These are phyloP conservation scores for Xylaria intraflava DNA, from an alignment of 495 filamentous ascomycete species.

Conservation along the genomic window DNA sequence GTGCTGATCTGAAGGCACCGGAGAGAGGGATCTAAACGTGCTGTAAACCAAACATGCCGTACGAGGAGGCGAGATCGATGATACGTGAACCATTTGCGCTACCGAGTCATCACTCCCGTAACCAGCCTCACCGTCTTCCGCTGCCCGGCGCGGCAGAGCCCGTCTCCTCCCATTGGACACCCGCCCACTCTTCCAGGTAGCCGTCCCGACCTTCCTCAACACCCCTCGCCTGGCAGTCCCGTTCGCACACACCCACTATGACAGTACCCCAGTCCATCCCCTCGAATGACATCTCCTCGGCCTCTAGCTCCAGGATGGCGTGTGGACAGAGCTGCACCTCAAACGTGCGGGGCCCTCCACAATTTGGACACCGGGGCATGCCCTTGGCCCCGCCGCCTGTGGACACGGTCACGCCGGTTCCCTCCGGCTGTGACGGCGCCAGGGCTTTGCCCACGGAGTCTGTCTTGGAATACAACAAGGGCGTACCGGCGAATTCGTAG, in stretches of 20 bases:
- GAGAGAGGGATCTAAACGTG: too few species aligned
- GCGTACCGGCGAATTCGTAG: conserved; percentile 78
- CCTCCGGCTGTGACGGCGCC: conserved; percentile 10
- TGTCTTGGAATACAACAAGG: conserved; percentile 70
- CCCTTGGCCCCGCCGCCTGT: conserved; percentile 27
- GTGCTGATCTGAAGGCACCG: too few species aligned
- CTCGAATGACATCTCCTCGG: conserved; percentile 66
- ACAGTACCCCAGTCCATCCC: conserved; percentile 99
- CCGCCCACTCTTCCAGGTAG: conserved; percentile 91
- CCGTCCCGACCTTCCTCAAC: conserved; percentile 45
- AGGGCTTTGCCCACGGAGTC: conserved; percentile 69
- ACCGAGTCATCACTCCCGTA: background rate
- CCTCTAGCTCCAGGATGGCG: conserved; percentile 83
- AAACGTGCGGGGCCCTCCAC: conserved; percentile 70
- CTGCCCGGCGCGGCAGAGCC: conserved; percentile 13
- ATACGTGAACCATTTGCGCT: background rate
- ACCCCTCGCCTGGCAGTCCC: conserved; percentile 56
- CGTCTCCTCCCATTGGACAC: conserved; percentile 93
- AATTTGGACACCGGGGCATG: conserved; percentile 72
- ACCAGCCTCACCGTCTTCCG: conserved; percentile 5
- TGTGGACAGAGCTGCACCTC: conserved; percentile 80
- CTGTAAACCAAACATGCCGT: too few species aligned
- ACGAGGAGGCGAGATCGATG: background rate
- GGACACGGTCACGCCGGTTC: conserved; percentile 5
- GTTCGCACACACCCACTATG: conserved; percentile 76